Conservation (phyloP, 106 monocot species). For the Dendrobium huoshanense region DNA sequence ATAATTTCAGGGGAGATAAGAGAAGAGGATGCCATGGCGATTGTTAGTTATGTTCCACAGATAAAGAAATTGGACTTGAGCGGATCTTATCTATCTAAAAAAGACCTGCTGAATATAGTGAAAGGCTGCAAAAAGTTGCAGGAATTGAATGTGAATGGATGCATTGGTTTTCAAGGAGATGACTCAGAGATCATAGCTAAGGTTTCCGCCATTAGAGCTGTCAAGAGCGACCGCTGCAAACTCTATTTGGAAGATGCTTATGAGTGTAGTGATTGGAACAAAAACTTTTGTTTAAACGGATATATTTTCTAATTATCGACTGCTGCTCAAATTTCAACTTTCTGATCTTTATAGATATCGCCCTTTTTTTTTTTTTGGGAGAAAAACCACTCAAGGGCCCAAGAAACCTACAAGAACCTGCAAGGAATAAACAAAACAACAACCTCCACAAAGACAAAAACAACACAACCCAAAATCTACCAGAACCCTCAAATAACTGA, state of each 20-base stretch:
- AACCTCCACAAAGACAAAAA: no score
- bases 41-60: constrained; percentile 14
- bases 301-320: constrained; percentile 1
- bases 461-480: no score
- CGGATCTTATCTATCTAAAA: constrained; percentile 28
- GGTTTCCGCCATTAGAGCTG: constrained; percentile 9
- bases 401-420: no score
- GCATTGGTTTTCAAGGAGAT: constrained; percentile 34
- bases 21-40: constrained; percentile 25
- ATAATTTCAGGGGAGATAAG: constrained; percentile 28
- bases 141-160: constrained; percentile 27
- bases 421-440: no score
- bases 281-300: background rate
- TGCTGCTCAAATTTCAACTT: background rate
- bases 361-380: background rate
- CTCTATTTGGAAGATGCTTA: constrained; percentile 1
- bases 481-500: no score
- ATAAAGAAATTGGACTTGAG: constrained; percentile 27
- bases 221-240: constrained; percentile 18
- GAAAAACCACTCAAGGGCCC: no score
- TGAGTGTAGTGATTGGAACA: background rate
- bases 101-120: constrained; percentile 23
- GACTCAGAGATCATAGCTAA: constrained; percentile 22
- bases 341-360: background rate
- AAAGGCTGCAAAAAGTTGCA: constrained; percentile 32